These are phyloP conservation scores for Vicia faba DNA, from an alignment of 306 rosid species.

Conservation along the genomic window DNA sequence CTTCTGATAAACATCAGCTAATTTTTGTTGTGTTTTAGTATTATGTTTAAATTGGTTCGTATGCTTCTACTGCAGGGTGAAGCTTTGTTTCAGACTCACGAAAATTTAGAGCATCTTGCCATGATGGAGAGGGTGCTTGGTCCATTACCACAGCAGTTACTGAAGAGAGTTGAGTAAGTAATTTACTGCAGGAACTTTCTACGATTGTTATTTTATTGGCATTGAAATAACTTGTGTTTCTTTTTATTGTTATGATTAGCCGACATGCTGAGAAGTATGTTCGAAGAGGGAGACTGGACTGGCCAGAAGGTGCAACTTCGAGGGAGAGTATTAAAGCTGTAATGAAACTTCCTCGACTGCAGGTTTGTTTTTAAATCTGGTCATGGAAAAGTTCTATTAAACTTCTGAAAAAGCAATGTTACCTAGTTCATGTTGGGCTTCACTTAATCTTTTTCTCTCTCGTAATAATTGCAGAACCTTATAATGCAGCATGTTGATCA, in stretches of 20 bases:
- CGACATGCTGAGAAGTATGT: constrained; percentile 89
- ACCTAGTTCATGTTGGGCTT: neutral
- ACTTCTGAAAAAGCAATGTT: constrained; percentile 18
- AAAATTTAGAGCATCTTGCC: constrained; percentile 92
- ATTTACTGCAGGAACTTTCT: neutral
- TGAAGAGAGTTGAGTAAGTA: constrained; percentile 79
- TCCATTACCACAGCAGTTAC: constrained; percentile 61
- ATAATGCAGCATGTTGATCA: constrained; percentile 96
- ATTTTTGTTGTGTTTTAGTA: neutral
- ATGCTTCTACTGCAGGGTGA: constrained; percentile 63
- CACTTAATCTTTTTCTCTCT: neutral
- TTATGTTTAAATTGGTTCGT: neutral
- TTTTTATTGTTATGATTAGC: constrained; percentile 35
- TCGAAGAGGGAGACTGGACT: constrained; percentile 80
- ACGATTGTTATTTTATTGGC: neutral
- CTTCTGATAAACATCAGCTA: neutral
- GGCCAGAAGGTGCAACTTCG: constrained; percentile 92
- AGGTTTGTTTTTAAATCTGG: constrained; percentile 57
- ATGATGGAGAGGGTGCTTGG: constrained; percentile 98
- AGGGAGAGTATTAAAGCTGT: constrained; percentile 94
- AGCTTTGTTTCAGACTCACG: constrained; percentile 96
- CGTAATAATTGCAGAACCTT: constrained; percentile 59
- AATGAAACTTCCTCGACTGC: constrained; percentile 81
- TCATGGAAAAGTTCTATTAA: neutral
- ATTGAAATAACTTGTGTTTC: neutral